These are phyloP conservation scores for Neoboletus magnificus DNA, from an alignment of 768 basidiomycete genomes.

Conservation along the genomic window DNA sequence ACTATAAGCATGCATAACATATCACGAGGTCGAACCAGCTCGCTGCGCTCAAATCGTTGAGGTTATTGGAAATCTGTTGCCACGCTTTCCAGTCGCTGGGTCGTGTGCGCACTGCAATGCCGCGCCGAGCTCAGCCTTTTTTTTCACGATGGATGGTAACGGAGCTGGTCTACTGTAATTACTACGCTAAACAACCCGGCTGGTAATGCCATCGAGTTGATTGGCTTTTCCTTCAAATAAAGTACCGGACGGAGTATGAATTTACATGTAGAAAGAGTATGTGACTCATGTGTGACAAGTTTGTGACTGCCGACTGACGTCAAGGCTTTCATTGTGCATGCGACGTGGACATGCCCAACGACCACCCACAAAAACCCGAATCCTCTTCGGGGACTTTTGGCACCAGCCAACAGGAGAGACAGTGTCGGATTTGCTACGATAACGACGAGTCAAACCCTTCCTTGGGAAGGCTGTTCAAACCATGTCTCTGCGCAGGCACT, in stretches of 20 bases:
- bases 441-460: constrained; percentile 56
- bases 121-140: not conserved
- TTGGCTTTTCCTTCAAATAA: not conserved
- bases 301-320: not conserved
- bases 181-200: too few species aligned
- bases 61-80: not conserved
- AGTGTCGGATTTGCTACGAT: constrained; percentile 84
- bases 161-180: too few species aligned
- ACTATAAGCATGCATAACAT: not conserved
- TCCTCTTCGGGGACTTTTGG: not conserved
- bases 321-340: too few species aligned
- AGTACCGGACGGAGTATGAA: not conserved
- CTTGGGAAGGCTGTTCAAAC: constrained; percentile 76
- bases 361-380: constrained; percentile 10
- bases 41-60: not conserved
- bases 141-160: too few species aligned
- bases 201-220: too few species aligned
- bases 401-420: constrained; percentile 46
- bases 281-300: not conserved
- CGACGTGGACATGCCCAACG: constrained; percentile 19
- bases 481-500: constrained; percentile 66
- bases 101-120: not conserved
- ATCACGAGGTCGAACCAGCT: not conserved
- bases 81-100: too few species aligned
- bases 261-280: not conserved